Base-by-base conservation (phyloP, 768 basidiomycete species). In the Clitopilus hobsonii region DNA sequence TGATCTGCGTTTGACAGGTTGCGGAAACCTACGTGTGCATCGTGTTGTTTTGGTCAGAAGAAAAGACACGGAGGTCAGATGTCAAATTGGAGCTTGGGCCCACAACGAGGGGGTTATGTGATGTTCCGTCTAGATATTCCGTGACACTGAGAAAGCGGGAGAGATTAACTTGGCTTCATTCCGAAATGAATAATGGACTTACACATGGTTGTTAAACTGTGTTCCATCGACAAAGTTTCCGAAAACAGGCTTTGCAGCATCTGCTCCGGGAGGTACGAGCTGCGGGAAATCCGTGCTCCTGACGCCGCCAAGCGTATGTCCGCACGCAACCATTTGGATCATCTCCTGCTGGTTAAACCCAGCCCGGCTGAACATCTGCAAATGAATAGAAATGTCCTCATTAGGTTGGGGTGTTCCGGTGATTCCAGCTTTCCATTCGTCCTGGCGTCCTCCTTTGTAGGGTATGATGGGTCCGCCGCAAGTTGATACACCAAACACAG, bases 311-410 rank as follows among this genome's bases (percentile, higher is more conserved):
- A 81, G 67, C 6, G 77, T 77, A 59, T 81, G 79, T 4, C 80
- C 80, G 58, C 80, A 81, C 2, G 78, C 77, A 20, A 74, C 73
- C 48, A 81, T 71, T 53, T 72, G 68, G 54, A 80, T 80, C 78
- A 80, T 80, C 55, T 80, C 77, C n/a, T 66, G 58, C 23, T 64
- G 61, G 8, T 67, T 71, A 59, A 78, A 80, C 3, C 79, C 80
- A 60, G 71, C 67, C 7, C 71, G 71, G 6, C 69, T 60, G 63
- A 81, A 81, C 32, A 63, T 70, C 27, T 69, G 67, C 16, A 63
- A 71, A 51, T 75, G 70, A 0, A 70, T 72, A 16, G 71, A 61
- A 11, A 80, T 60, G 54, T 69, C 66, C 38, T 79, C 66, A 22
- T 74, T 68, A 0, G 79, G 76, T 38, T 75, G 64, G 2, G 81